Base-by-base conservation (phyloP, 768 basidiomycete species). In the Saitozyma podzolica region DNA sequence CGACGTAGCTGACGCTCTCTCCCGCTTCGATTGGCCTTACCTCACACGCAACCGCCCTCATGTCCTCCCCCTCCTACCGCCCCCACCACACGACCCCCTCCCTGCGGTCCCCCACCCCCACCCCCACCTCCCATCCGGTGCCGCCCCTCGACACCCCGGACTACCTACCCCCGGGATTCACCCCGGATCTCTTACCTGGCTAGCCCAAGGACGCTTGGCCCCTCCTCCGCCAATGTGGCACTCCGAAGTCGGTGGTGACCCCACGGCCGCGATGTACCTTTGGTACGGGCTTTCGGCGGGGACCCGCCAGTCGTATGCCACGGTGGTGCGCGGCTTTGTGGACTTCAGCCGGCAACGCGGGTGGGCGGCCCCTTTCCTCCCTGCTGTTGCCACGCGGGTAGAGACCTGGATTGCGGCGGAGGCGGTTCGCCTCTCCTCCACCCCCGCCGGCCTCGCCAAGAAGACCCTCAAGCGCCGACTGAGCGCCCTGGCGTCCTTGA, bases 1-100 rank as follows among this genome's bases (percentile, higher is more conserved):
- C 57, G 19, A 40, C 19, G 41, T 59, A 29, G 62, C 62, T 63
- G 62, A 63, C 57, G 54, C 55, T 37, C 41, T 62, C 11, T 62
- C 61, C 40, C 61, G 61, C 47, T 58, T 49, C 48, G 55, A 48
- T 40, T 29, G 11, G n/a, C 29, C 19, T 49, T 47, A 29, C 55
- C 56, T 56, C 39, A 17, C 11, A 9, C 17, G 13, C 14, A 11
- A 56, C 54, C 40, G 40, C 61, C 55, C 56, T 9, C 9, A 59
- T 39, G 58, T 54, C 17, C 17, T 58, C 10, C 9, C 41, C 9
- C 47, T 50, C n/a, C 10, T 54, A 9, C 20, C 49, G 11, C 10
- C 47, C 9, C 11, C 58, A 20, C 9, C 29, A 9, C 9, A 9
- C 51, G 40, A 8, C 9, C 58, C 8, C 37, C n/a, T 37, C 58